These are phyloP conservation scores for Trypanosoma boissoni DNA, from an alignment of 208 protist genomes.

Conservation along the genomic window DNA sequence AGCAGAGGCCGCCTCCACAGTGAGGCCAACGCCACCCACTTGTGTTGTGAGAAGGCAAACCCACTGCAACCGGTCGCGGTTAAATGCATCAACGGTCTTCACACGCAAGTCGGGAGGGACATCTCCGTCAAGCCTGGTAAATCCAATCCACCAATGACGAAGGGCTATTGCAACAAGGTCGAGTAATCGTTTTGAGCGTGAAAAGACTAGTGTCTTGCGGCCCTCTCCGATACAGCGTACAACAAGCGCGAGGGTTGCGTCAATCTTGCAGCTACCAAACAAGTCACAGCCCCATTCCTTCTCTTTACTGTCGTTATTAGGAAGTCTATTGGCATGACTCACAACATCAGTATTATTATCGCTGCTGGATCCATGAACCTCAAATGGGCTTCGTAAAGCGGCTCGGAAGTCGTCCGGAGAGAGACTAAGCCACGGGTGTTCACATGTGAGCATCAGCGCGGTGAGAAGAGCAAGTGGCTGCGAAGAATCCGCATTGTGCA, in stretches of 20 bases:
- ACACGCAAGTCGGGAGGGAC: slow-evolving; percentile 38
- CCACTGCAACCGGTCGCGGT: slow-evolving; percentile 39
- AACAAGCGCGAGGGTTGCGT: slow-evolving; percentile 51
- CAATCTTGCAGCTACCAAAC: slow-evolving; percentile 59
- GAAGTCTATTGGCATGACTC: no score
- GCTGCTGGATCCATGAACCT: slow-evolving; percentile 14
- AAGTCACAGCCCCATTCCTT: slow-evolving; percentile 67
- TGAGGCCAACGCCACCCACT: slow-evolving; percentile 97
- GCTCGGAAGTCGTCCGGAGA: slow-evolving; percentile 41
- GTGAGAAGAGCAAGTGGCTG: slow-evolving; percentile 69
- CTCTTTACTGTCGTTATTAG: no score
- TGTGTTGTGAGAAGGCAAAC: slow-evolving; percentile 96
- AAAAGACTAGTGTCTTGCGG: slow-evolving; percentile 77
- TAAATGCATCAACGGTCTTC: slow-evolving; percentile 82
- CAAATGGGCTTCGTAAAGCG: slow-evolving; percentile 35
- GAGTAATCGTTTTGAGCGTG: slow-evolving; percentile 69
- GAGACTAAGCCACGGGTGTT: slow-evolving; percentile 79
- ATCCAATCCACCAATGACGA: slow-evolving; percentile 31
- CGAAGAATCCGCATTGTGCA: slow-evolving; percentile 8
- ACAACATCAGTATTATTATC: no score
- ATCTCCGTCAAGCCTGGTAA: slow-evolving; percentile 70
- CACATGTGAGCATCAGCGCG: slow-evolving; percentile 60
- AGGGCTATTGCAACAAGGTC: slow-evolving; percentile 48
- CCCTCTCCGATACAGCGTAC: slow-evolving; percentile 31
- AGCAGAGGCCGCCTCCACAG: slow-evolving; percentile 92